These are phyloP conservation scores for Orobanche coerulescens DNA, from an alignment of 257 asterid species.

Conservation along the genomic window DNA sequence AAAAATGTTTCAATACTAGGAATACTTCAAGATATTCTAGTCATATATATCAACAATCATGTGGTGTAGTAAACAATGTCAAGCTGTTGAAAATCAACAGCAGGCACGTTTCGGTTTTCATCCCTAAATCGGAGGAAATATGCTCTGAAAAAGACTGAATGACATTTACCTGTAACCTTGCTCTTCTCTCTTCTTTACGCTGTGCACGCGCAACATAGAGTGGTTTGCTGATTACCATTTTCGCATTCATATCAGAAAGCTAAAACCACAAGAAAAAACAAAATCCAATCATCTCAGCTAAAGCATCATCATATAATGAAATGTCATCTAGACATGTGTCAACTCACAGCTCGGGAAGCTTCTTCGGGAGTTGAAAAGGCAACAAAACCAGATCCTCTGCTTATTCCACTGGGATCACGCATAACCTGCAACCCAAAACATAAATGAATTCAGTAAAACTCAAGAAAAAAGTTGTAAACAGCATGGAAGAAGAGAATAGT, in stretches of 20 bases:
- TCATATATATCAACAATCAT: too few species aligned
- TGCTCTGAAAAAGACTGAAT: too few species aligned
- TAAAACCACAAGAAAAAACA: conserved; percentile 8
- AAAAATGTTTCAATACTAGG: too few species aligned
- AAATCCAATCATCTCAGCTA: conserved; percentile 4
- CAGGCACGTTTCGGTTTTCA: too few species aligned
- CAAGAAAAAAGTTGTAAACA: neutral
- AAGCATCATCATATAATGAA: neutral
- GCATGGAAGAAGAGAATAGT: neutral
- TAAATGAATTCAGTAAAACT: neutral
- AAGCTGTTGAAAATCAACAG: too few species aligned
- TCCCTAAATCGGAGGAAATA: too few species aligned
- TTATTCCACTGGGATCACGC: conserved; percentile 42
- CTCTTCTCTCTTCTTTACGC: conserved; percentile 61
- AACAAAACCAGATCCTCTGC: conserved; percentile 54
- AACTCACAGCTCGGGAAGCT: conserved; percentile 50
- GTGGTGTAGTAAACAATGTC: too few species aligned
- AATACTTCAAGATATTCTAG: too few species aligned
- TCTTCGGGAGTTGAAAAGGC: conserved; percentile 45
- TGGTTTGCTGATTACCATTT: conserved; percentile 51
- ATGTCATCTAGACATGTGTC: neutral
- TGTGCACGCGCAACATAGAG: conserved; percentile 65
- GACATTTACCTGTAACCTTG: conserved; percentile 53
- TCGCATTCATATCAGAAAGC: conserved; percentile 55
- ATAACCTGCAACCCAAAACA: conserved; percentile 29